phyloP scores from a whole-genome alignment of 441 rosid genomes.

The Arabidopsis lyrata region DNA sequence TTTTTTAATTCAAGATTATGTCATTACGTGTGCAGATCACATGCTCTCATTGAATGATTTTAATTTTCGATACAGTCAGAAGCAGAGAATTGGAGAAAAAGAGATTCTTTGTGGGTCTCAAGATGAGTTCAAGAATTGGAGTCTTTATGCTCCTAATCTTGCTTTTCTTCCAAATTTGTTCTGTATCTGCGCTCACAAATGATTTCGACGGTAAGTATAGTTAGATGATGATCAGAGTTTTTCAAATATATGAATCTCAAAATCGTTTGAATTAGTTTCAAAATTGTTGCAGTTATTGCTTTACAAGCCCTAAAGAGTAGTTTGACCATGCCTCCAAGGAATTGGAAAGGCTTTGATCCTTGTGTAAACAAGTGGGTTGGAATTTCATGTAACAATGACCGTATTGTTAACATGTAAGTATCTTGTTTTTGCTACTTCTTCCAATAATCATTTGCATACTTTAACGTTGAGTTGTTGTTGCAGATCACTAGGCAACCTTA shows the following conservation, averaged over 20 bases:
- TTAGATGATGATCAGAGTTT: background rate
- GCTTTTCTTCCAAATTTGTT: conserved; percentile 43
- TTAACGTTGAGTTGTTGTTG: conserved; percentile 31
- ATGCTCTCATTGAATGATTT: conserved; percentile 5
- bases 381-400: conserved; percentile 57
- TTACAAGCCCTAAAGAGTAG: conserved; percentile 48
- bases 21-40: conserved; percentile 8
- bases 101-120: background rate
- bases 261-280: background rate
- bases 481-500: conserved; percentile 63
- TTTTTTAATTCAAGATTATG: background rate
- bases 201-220: conserved; percentile 55
- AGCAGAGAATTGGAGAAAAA: background rate
- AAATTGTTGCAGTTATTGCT: conserved; percentile 50
- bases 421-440: conserved; percentile 14
- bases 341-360: conserved; percentile 77
- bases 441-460: conserved; percentile 1
- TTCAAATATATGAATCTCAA: background rate
- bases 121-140: conserved; percentile 53
- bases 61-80: conserved; percentile 6
- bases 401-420: conserved; percentile 59
- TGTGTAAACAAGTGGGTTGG: conserved; percentile 80
- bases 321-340: conserved; percentile 63
- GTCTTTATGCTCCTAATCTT: conserved; percentile 46
- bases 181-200: conserved; percentile 51